A percentile compares a stretch with the other conserved stretches of the same genome.
These are phyloP conservation scores for Phyllosticta citrichinensis DNA, from an alignment of 2,329 filamentous ascomycete genomes.

Conservation along the genomic window DNA sequence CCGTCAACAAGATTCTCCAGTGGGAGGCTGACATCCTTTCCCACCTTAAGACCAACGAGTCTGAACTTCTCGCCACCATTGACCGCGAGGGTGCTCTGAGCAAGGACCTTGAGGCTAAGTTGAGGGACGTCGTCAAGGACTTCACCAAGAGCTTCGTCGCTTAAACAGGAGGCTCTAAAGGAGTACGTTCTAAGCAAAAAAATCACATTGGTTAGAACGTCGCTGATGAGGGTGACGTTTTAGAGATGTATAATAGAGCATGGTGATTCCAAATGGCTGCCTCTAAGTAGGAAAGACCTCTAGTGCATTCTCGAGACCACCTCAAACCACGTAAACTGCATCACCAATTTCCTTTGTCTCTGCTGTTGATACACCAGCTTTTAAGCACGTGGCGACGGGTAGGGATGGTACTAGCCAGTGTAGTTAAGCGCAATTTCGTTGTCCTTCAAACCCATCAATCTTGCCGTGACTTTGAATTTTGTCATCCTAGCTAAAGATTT, in stretches of 20 bases:
- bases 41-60: conserved; percentile 85
- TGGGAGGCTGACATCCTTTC: conserved; percentile 94
- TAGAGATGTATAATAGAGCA: conserved; percentile 26
- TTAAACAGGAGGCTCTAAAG: conserved; percentile 20
- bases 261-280: conserved; percentile 24
- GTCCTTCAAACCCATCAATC: not conserved
- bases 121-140: conserved; percentile 63
- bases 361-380: conserved; percentile 11
- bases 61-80: conserved; percentile 72
- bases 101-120: conserved; percentile 81
- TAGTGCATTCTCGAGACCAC: conserved; percentile 9
- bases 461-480: not conserved
- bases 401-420: conserved; percentile 5
- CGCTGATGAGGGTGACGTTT: conserved; percentile 10
- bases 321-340: conserved; percentile 6
- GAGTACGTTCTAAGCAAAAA: conserved; percentile 9
- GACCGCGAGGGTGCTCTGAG: conserved; percentile 92
- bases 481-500: not conserved
- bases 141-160: conserved; percentile 89
- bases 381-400: conserved; percentile 6
- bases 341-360: conserved; percentile 10
- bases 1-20: conserved; percentile 79
- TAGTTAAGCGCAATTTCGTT: conserved; percentile 12
- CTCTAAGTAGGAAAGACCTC: conserved; percentile 8
- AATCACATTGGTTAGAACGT: conserved; percentile 4